Conservation (phyloP, 2,329 filamentous ascomycete species). For the Lachnellula occidentalis region DNA sequence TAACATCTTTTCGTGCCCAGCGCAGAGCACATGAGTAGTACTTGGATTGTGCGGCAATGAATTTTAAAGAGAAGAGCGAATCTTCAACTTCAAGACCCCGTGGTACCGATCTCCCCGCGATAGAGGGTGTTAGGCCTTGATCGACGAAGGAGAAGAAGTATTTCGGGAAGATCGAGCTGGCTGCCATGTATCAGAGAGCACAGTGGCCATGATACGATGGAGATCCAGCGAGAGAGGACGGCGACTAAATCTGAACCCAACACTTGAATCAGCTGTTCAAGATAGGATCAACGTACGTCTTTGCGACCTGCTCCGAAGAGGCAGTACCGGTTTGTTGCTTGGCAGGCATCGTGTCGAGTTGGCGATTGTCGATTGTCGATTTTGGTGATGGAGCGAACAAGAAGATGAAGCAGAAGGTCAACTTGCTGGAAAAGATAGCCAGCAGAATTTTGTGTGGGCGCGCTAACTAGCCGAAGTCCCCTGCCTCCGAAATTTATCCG, state of each 20-base stretch:
- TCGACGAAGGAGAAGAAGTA: conserved; percentile 59
- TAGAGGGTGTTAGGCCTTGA: conserved; percentile 44
- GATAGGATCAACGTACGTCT: conserved; percentile 24
- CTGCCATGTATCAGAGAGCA: conserved; percentile 40
- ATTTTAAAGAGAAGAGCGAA: conserved; percentile 67
- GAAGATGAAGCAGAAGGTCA: background rate
- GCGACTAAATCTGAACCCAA: conserved; percentile 52
- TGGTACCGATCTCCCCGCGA: conserved; percentile 50
- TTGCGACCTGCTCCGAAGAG: conserved; percentile 10
- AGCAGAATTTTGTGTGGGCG: background rate
- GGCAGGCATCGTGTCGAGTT: conserved; percentile 43
- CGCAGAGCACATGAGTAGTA: conserved; percentile 18
- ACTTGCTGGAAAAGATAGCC: background rate
- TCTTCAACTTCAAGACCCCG: conserved; percentile 78
- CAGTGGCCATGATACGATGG: conserved; percentile 22
- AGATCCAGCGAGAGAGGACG: conserved; percentile 75
- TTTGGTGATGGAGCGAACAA: conserved; percentile 5
- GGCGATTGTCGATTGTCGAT: conserved; percentile 38
- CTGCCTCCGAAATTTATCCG: background rate
- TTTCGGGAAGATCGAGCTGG: conserved; percentile 75
- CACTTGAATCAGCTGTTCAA: conserved; percentile 24
- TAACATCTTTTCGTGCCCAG: conserved; percentile 16
- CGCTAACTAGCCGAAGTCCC: background rate
- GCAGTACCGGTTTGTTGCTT: conserved; percentile 28
- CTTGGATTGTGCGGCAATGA: conserved; percentile 52